Conservation (phyloP, 805 yeast species). For the Dipodascus geniculatus region DNA sequence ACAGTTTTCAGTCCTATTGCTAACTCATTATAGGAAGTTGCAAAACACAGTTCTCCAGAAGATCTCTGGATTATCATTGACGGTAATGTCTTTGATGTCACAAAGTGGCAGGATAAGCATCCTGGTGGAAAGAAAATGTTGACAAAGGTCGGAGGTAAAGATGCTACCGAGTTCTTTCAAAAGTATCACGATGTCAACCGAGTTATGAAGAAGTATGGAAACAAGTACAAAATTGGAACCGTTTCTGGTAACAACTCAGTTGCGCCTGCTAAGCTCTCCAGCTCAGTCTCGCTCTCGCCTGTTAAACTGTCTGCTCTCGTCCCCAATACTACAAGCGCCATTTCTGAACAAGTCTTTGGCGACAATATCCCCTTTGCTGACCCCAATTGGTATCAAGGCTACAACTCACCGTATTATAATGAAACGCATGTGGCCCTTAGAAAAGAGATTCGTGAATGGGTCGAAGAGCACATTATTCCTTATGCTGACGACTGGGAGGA, state of each 20-base stretch:
- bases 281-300: background rate
- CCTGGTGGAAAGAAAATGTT: slow-evolving; percentile 75
- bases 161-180: slow-evolving; percentile 57
- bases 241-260: slow-evolving; percentile 6
- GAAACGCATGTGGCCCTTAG: slow-evolving; percentile 31
- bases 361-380: slow-evolving; percentile 29
- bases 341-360: slow-evolving; percentile 10
- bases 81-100: slow-evolving; percentile 67
- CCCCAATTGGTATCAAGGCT: slow-evolving; percentile 32
- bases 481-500: slow-evolving; percentile 33
- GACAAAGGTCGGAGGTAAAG: slow-evolving; percentile 67
- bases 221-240: slow-evolving; percentile 24
- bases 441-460: slow-evolving; percentile 29
- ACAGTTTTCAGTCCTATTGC: background rate
- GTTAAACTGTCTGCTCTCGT: background rate
- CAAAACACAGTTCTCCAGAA: slow-evolving; percentile 59
- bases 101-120: slow-evolving; percentile 61
- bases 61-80: slow-evolving; percentile 79
- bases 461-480: slow-evolving; percentile 28
- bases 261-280: background rate
- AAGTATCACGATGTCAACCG: slow-evolving; percentile 32
- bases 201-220: slow-evolving; percentile 26
- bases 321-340: background rate
- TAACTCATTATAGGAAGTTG: slow-evolving; percentile 35
- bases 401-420: slow-evolving; percentile 27